Conservation (phyloP, 2,329 filamentous ascomycete species). For the Fonsecaea pugnacius region DNA sequence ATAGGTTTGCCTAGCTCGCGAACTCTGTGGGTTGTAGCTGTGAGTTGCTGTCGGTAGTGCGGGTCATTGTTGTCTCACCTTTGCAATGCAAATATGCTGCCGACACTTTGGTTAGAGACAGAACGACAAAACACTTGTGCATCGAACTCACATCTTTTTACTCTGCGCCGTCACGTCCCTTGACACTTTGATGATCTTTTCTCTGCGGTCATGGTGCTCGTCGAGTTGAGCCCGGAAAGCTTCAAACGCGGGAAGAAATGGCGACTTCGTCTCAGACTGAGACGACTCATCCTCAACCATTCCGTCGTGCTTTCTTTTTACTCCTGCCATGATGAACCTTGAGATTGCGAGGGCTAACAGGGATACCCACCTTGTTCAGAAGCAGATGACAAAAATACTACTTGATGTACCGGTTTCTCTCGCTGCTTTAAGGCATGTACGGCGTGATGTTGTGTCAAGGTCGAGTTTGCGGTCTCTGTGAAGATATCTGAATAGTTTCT, state of each 20-base stretch:
- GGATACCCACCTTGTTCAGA: conserved; percentile 2
- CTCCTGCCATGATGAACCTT: conserved; percentile 34
- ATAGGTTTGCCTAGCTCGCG: conserved; percentile 54
- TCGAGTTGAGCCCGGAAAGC: conserved; percentile 85
- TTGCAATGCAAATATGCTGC: conserved; percentile 81
- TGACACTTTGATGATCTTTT: conserved; percentile 86
- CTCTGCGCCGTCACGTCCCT: conserved; percentile 90
- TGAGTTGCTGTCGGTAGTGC: background rate
- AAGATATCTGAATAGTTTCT: background rate
- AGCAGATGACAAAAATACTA: background rate
- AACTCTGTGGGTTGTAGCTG: conserved; percentile 39
- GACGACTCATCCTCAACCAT: conserved; percentile 26
- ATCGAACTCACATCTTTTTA: conserved; percentile 82
- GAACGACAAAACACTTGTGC: conserved; percentile 13
- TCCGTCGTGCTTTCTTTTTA: conserved; percentile 32
- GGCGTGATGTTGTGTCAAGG: background rate
- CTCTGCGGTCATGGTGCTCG: conserved; percentile 88
- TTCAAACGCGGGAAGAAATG: conserved; percentile 75
- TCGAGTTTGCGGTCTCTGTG: background rate
- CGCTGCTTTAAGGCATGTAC: background rate
- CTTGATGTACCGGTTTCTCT: background rate
- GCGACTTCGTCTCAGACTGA: conserved; percentile 42
- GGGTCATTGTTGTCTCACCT: conserved; percentile 56
- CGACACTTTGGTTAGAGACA: conserved; percentile 14
- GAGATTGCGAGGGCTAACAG: background rate